Evolutionary conservation across 805 yeast genomes (phyloP), one percentile per base, ranked within the genome.

Genomic region (Ogataea allantospora): DNA sequence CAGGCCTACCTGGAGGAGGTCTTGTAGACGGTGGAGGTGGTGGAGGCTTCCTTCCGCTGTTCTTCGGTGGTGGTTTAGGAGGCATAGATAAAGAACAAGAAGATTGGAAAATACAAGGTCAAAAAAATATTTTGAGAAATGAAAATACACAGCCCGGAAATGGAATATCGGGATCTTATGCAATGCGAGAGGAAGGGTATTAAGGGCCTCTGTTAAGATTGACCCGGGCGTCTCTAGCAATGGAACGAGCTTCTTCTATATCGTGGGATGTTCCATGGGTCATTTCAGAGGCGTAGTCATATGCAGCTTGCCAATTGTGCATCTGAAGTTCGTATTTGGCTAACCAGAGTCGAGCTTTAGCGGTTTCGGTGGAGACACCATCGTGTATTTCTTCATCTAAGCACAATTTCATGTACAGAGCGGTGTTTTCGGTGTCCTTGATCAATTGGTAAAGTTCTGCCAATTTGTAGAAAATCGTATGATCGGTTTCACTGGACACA

Each of bases 321-420:
- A 63, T 60, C 12, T 67, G 68, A 43, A 80, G 60, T 30, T 88
- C 89, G 47, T 72, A 64, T 35, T 78, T 72, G 1, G 96, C 95
- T 17, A 89, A 63, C 97, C 97, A 89, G 36, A 89, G 65, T 27
- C 93, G 67, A 0, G 96, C 95, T 53, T 80, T 83, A 7, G 83
- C 72, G 0, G 84, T 81, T 47, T 84, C 88, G 48, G 82, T 88
- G 13, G 80, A 77, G 4, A 76, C 71, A 1, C 82, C 87, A 54
- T 82, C 84, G 27, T 73, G 74, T 9, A 58, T 46, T 43, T 83
- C 89, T 42, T 75, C 80, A 27, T 78, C 83, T 43, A 79, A 62
- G 62, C 93, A 80, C 44, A 78, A 53, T 44, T 73, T 75, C 88
- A 85, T 83, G 51, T 75, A 81, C 29, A 63, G 58, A 27, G 70